Percentiles rank a stretch among this genome's conserved stretches.
phyloP scores from a whole-genome alignment of 139 green algal species.

The Zygnema cylindricum region DNA sequence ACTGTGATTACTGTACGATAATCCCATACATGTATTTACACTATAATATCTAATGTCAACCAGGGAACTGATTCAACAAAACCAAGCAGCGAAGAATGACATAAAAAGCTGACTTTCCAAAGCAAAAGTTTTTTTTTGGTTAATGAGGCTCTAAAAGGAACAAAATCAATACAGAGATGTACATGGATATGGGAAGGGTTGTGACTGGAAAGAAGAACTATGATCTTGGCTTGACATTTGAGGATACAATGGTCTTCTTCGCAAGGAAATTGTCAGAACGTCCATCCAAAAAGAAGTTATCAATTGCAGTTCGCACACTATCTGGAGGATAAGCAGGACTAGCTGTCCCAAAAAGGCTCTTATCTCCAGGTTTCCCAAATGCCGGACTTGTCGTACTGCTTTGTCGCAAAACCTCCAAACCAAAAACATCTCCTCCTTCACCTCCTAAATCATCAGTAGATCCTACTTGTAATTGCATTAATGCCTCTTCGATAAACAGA shows the following conservation, averaged over 20 bases:
- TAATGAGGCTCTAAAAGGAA: too few relatives aligned
- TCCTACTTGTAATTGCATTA: background rate
- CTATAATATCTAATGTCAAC: too few relatives aligned
- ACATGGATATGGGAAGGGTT: too few relatives aligned
- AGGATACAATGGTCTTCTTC: background rate
- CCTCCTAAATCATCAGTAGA: background rate
- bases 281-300: background rate
- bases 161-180: too few relatives aligned
- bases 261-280: background rate
- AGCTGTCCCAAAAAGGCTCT: background rate
- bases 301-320: background rate
- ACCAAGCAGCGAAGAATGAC: too few relatives aligned
- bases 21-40: too few relatives aligned
- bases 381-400: background rate
- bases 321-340: background rate
- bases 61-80: too few relatives aligned
- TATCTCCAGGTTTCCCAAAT: background rate
- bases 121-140: too few relatives aligned
- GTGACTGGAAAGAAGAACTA: too few relatives aligned
- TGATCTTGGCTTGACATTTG: background rate
- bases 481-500: background rate
- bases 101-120: too few relatives aligned
- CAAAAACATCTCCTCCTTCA: background rate
- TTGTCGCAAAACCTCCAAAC: background rate
- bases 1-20: too few relatives aligned